Evolutionary conservation across 768 basidiomycete species (phyloP).

Genomic region (Sporobolomyces pararoseus): DNA sequence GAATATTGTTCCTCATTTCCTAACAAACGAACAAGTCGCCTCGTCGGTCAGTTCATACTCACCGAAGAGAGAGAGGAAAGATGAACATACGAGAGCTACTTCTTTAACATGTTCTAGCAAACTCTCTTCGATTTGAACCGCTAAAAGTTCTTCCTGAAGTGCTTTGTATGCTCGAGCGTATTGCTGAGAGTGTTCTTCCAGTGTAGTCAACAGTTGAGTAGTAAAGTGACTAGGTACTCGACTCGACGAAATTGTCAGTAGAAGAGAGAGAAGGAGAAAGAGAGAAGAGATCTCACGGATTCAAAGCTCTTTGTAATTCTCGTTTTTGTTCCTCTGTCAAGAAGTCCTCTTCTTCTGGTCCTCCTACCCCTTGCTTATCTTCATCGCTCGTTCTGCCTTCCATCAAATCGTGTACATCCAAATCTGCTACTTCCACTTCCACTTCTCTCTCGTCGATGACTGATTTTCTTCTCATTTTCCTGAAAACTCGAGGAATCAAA

Average conservation of each 20-base stretch:
- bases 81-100: constrained; percentile 8
- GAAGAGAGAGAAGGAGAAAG: neutral
- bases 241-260: neutral
- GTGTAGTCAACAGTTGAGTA: neutral
- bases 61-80: neutral
- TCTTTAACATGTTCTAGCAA: constrained; percentile 12
- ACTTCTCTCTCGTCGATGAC: too few species aligned
- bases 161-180: neutral
- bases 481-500: neutral
- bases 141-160: constrained; percentile 8
- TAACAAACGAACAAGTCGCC: neutral
- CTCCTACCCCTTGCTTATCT: neutral
- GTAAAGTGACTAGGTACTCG: neutral
- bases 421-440: neutral
- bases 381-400: too few species aligned
- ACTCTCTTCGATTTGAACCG: constrained; percentile 21
- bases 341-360: neutral
- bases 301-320: constrained; percentile 1
- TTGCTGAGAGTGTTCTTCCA: neutral
- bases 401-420: neutral
- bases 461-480: neutral
- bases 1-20: constrained; percentile 8
- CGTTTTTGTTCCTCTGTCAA: neutral
- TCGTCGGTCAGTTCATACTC: neutral
- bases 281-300: neutral